phyloP scores from a whole-genome alignment of 306 rosid genomes.

The Quercus rubra region DNA sequence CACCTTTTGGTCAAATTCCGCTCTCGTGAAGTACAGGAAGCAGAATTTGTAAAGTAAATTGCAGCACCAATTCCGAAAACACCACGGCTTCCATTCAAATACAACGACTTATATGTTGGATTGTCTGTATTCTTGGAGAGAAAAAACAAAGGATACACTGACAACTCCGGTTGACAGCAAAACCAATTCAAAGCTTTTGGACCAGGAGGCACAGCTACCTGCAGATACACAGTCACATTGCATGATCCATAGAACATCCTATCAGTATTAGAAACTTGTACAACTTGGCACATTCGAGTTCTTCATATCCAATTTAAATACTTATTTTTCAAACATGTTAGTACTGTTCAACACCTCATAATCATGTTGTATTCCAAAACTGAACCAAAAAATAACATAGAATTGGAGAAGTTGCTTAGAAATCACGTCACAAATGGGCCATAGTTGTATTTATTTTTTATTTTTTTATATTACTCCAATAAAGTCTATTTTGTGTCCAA shows the following conservation, averaged over 20 bases:
- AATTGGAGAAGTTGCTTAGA: too few species aligned
- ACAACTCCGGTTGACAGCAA: conserved; percentile 69
- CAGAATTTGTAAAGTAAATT: conserved; percentile 43
- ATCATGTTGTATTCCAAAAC: too few species aligned
- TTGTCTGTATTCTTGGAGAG: conserved; percentile 56
- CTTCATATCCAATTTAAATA: neutral
- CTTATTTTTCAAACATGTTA: too few species aligned
- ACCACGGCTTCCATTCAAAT: conserved; percentile 62
- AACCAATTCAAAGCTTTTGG: conserved; percentile 78
- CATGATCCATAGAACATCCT: neutral
- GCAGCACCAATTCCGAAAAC: conserved; percentile 82
- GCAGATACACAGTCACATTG: conserved; percentile 23
- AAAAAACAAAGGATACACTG: conserved; percentile 72
- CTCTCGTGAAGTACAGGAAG: conserved; percentile 28
- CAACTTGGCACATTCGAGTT: conserved; percentile 7
- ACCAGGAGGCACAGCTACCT: conserved; percentile 89
- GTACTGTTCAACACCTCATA: too few species aligned
- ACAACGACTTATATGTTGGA: conserved; percentile 49
- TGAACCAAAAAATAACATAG: too few species aligned
- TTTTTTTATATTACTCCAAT: too few species aligned
- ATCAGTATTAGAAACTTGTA: neutral
- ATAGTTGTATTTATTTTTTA: too few species aligned
- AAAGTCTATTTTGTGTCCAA: too few species aligned
- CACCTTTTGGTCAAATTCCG: conserved; percentile 51
- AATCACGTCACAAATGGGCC: too few species aligned